Evolutionary conservation across 2,329 filamentous ascomycete genomes (phyloP), one percentile per base, ranked within the genome.

Genomic region (Fusarium haematococcum): DNA sequence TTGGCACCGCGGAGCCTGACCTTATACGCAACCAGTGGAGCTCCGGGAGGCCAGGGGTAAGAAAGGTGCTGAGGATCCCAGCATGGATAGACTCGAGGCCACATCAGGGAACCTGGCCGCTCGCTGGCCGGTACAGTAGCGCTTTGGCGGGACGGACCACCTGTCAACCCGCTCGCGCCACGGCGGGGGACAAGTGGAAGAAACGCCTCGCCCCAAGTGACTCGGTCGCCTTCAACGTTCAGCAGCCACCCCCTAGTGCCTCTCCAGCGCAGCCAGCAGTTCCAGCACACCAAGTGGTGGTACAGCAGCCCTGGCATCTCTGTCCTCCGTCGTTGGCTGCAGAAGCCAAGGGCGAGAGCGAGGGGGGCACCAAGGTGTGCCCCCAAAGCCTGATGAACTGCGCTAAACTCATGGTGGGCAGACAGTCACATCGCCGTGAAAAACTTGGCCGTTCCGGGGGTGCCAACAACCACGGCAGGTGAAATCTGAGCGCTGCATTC

Each of bases 1-100:
- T 75, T 75, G 73, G 67, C 70, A 75, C 66, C 50, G 65, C 74
- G 27, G 27, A 60, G 72, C 69, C 75, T 71, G 76, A 58, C 75
- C 76, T 78, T 77, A 71, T 77, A 78, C 76, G 76, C 75, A 78
- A 75, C 67, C 66, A 61, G 76, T 78, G 76, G 76, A 78, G 74
- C 66, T 75, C 56, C 18, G 27, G 50, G 54, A 66, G 50, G 73
- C 73, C 70, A 75, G 73, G 73, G 73, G 73, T 71, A 75, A 52
- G 57, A 56, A 48, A 62, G 41, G 33, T 61, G 69, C 59, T 57
- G 48, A 59, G 68, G 56, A 60, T 54, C 50, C 50, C 50, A 54
- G 50, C 50, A 54, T 32, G 50, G 50, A 54, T 54, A 54, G 69
- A 70, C 69, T 75, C 72, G 63, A 73, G 72, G 69, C 72, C 73